Conservation (phyloP, 495 filamentous ascomycete species). For the Margaritispora aquatica region DNA sequence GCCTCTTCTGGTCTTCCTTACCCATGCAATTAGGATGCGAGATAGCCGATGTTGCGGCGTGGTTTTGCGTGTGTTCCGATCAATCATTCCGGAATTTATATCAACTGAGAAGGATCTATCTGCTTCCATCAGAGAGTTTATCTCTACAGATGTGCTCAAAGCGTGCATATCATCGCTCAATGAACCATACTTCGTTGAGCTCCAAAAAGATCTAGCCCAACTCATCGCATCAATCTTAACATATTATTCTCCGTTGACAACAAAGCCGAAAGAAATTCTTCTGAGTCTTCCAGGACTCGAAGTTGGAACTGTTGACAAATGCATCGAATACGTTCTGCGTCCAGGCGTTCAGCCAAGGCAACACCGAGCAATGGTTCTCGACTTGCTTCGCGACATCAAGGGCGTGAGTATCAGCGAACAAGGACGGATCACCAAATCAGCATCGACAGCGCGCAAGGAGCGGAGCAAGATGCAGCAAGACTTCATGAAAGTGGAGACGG, state of each 20-base stretch:
- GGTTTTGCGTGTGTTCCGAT: constrained; percentile 76
- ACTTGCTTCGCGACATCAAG: constrained; percentile 76
- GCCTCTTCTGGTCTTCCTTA: constrained; percentile 84
- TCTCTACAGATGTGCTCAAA: constrained; percentile 75
- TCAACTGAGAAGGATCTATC: constrained; percentile 14
- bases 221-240: constrained; percentile 82
- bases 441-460: constrained; percentile 24
- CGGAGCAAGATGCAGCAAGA: constrained; percentile 52
- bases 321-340: constrained; percentile 48
- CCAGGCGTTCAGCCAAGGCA: constrained; percentile 53
- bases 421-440: constrained; percentile 62
- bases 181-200: constrained; percentile 92
- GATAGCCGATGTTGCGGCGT: constrained; percentile 85
- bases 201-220: constrained; percentile 86
- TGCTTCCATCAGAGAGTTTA: constrained; percentile 80
- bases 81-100: constrained; percentile 74
- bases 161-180: constrained; percentile 82
- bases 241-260: constrained; percentile 59
- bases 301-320: constrained; percentile 49
- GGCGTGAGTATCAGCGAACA: constrained; percentile 89
- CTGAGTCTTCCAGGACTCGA: constrained; percentile 49
- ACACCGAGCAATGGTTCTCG: constrained; percentile 78
- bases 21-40: constrained; percentile 82
- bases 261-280: constrained; percentile 49
- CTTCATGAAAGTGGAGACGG: constrained; percentile 38